Evolutionary conservation across 1,284 basidiomycete species (phyloP).

Genomic region (Pulchroboletus neoregius): DNA sequence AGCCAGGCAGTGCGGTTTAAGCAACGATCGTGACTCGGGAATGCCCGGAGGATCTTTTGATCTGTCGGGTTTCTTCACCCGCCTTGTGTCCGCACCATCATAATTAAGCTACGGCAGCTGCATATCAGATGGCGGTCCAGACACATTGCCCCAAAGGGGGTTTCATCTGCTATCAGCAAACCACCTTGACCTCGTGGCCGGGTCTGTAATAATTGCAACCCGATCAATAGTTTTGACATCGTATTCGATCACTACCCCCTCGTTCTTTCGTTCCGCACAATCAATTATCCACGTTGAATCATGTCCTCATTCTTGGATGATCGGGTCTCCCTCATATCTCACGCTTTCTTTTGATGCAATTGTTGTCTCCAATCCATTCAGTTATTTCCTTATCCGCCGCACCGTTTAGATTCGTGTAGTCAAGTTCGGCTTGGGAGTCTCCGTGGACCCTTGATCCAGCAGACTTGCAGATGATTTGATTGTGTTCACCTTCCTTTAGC

Average conservation of each 20-base stretch:
- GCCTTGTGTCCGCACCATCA: conserved; percentile 22
- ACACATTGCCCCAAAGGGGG: conserved; percentile 13
- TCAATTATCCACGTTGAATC: conserved; percentile 4
- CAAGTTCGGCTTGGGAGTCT: conserved; percentile 7
- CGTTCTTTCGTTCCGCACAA: conserved; percentile 10
- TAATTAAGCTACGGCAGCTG: conserved; percentile 11
- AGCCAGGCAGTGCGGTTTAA: conserved; percentile 13
- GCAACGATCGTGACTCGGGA: conserved; percentile 24
- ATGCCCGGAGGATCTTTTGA: conserved; percentile 24
- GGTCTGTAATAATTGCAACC: conserved; percentile 6
- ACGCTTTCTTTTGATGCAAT: not conserved
- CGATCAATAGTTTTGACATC: conserved; percentile 13
- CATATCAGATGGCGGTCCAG: conserved; percentile 11
- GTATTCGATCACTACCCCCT: conserved; percentile 4
- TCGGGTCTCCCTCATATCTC: conserved; percentile 1
- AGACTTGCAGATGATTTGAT: conserved; percentile 2
- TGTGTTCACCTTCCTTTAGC: conserved; percentile 8
- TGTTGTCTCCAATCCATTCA: not conserved
- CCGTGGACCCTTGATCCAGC: conserved; percentile 21
- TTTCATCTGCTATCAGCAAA: conserved; percentile 11
- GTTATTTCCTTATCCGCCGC: conserved; percentile 4
- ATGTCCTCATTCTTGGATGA: conserved; percentile 12
- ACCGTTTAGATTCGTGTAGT: not conserved
- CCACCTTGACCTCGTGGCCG: conserved; percentile 23
- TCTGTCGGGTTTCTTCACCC: conserved; percentile 14